Evolutionary conservation across 2,329 filamentous ascomycete genomes (phyloP), one percentile per base, ranked within the genome.

Genomic region (Beauveria caledonica): DNA sequence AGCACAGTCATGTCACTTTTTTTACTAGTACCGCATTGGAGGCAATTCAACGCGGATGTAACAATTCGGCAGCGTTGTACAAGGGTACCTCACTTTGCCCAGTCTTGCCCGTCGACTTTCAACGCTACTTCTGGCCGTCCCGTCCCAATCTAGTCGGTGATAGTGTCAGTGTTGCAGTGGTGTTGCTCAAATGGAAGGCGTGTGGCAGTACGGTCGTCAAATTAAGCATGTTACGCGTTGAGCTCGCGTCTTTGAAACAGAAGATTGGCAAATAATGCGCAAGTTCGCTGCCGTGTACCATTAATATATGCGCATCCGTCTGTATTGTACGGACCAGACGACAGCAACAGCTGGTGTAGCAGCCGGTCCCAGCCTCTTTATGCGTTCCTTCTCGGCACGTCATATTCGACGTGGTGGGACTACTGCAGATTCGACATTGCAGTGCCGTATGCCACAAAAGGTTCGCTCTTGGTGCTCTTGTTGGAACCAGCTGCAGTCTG

Each of bases 61-160:
- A 15, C 21, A 19, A 25, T 10, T 33, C 21, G 6, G n/a, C 39
- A 44, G 39, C 25, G 48, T 42, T 42, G 25, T 27, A 52, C n/a
- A 45, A 17, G 56, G 13, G 25, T 36, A 42, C 36, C 19, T 59
- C 25, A 39, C 46, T 21, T 42, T 50, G 29, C 25, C 36, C 33
- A 17, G 52, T 29, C 23, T 57, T 40, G 44, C 44, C 29, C 10
- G 17, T 49, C 44, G 10, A 57, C 44, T 17, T 21, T 33, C 29
- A 49, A 29, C 45, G 45, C 55, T 46, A 46, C 29, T 17, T 58
- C 55, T 58, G 21, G 44, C 45, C 45, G 55, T 58, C 55, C 55
- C 55, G 45, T 58, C 55, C 45, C 49, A n/a, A 3, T 44, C 9
- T 48, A n/a, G 33, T 17, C 6, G 23, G 44, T 6, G 17, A 46